phyloP scores from a whole-genome alignment of 768 basidiomycete genomes.

The Boletales sp. region DNA sequence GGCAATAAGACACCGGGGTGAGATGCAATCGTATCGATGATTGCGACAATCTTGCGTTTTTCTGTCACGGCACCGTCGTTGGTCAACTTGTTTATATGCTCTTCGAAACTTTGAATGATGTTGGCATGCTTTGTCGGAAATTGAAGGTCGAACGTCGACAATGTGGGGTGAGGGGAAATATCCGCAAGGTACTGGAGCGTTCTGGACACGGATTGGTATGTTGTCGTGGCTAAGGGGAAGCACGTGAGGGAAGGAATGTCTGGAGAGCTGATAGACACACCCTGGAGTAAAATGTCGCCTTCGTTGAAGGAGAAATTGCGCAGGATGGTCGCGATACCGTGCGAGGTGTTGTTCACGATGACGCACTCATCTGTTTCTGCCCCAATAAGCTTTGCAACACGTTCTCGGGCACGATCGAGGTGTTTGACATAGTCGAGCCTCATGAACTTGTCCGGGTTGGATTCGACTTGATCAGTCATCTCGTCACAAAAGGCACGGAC shows the following conservation, averaged over 20 bases:
- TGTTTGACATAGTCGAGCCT: constrained; percentile 34
- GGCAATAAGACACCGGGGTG: constrained; percentile 62
- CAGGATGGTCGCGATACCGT: constrained; percentile 57
- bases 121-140: constrained; percentile 57
- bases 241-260: not conserved
- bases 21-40: constrained; percentile 67
- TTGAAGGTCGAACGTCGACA: constrained; percentile 46
- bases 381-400: constrained; percentile 48
- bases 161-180: constrained; percentile 46
- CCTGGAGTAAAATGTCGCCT: constrained; percentile 60
- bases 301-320: constrained; percentile 50
- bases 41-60: constrained; percentile 53
- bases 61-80: constrained; percentile 14
- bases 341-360: constrained; percentile 33
- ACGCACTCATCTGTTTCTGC: constrained; percentile 58
- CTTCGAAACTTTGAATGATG: constrained; percentile 50
- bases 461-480: constrained; percentile 43
- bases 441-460: constrained; percentile 56
- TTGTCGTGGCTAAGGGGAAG: constrained; percentile 44
- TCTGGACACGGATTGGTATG: constrained; percentile 53
- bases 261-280: constrained; percentile 18
- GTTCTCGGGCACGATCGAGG: constrained; percentile 39
- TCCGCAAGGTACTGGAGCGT: constrained; percentile 56
- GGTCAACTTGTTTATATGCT: constrained; percentile 32
- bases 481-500: constrained; percentile 45